Evolutionary conservation across 441 rosid genomes (phyloP).

Genomic region (Populus tomentosa): DNA sequence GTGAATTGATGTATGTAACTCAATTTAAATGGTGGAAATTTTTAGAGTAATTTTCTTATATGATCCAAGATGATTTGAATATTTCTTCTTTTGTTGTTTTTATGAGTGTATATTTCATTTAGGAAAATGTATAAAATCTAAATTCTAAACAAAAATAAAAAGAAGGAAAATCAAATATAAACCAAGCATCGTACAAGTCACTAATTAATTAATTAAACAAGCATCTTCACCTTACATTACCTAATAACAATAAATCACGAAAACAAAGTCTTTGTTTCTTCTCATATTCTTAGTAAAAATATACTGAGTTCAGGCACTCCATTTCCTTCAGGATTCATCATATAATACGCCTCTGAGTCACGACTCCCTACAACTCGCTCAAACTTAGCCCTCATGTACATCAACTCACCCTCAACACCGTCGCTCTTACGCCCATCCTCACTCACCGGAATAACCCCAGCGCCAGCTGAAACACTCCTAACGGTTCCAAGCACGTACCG

Average conservation of each 20-base stretch:
- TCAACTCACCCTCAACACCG: constrained; percentile 57
- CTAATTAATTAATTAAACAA: constrained; percentile 2
- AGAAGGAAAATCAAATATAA: neutral
- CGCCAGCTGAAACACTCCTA: constrained; percentile 69
- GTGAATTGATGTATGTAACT: neutral
- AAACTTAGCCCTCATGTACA: constrained; percentile 85
- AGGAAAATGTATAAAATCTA: too few relatives aligned
- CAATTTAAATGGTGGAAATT: neutral
- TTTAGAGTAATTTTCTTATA: too few relatives aligned
- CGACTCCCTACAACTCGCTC: constrained; percentile 87
- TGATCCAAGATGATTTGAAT: too few relatives aligned
- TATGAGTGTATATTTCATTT: too few relatives aligned
- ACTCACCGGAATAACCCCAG: constrained; percentile 72
- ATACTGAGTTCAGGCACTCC: constrained; percentile 92
- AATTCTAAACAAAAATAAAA: neutral
- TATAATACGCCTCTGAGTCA: constrained; percentile 92
- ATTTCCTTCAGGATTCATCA: constrained; percentile 86
- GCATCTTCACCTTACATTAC: constrained; percentile 5
- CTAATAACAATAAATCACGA: neutral
- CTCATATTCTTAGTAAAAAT: constrained; percentile 64
- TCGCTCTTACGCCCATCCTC: constrained; percentile 39
- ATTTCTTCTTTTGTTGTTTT: too few relatives aligned
- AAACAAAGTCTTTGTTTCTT: neutral
- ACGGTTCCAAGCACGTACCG: constrained; percentile 71
- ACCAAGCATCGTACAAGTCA: neutral